Conservation (phyloP, 2,329 filamentous ascomycete genomes). For the Ophiosphaerella herpotricha region DNA sequence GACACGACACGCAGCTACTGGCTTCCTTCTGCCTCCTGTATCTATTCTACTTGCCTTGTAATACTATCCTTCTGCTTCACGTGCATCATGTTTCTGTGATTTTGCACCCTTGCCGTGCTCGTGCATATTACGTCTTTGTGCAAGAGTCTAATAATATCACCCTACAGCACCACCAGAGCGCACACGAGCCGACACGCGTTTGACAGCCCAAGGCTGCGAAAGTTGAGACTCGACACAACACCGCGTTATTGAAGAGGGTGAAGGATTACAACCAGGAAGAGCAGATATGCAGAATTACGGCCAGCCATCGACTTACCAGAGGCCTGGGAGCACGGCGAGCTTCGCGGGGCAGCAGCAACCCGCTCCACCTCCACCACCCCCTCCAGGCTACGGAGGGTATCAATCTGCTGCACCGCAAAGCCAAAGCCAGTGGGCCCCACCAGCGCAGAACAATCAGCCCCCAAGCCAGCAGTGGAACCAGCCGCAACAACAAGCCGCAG, state of each 20-base stretch:
- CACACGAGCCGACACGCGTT: slow-evolving; percentile 4
- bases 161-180: slow-evolving; percentile 13
- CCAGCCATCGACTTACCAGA: slow-evolving; percentile 32
- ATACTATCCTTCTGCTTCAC: slow-evolving; percentile 14
- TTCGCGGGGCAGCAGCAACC: slow-evolving; percentile 31
- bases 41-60: slow-evolving; percentile 9
- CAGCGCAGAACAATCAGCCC: slow-evolving; percentile 21
- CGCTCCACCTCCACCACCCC: slow-evolving; percentile 28
- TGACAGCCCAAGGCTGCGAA: not conserved
- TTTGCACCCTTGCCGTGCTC: slow-evolving; percentile 14
- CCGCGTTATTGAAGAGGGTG: not conserved
- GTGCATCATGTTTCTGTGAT: slow-evolving; percentile 10
- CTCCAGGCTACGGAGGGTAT: slow-evolving; percentile 37
- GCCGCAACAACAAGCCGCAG: slow-evolving; percentile 22
- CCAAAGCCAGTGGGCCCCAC: slow-evolving; percentile 39
- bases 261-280: not conserved
- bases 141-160: slow-evolving; percentile 19
- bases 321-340: slow-evolving; percentile 37
- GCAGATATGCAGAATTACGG: slow-evolving; percentile 40
- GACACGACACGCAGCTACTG: slow-evolving; percentile 13
- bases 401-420: slow-evolving; percentile 26
- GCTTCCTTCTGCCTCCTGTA: slow-evolving; percentile 19
- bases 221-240: not conserved
- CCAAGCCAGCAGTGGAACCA: slow-evolving; percentile 32
- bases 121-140: slow-evolving; percentile 7